Evolutionary conservation across 495 filamentous ascomycete species (phyloP).

Genomic region (Aspergillus ellipticus): DNA sequence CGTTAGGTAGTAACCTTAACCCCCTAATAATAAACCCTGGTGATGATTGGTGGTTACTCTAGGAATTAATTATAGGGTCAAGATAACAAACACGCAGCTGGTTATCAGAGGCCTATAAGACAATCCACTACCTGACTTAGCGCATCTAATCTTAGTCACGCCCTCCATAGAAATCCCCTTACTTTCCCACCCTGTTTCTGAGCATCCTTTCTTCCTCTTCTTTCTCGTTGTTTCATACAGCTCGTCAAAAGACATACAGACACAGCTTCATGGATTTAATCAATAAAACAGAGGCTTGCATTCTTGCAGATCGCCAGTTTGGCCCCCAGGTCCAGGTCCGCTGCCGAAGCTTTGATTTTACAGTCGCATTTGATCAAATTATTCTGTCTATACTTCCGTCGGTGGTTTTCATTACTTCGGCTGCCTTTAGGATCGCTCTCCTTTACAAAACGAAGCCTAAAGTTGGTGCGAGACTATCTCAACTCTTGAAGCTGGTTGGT

Average conservation of each 20-base stretch:
- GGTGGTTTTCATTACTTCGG: not conserved
- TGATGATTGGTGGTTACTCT: no score
- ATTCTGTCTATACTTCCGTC: not conserved
- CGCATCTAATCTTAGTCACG: not conserved
- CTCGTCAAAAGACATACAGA: not conserved
- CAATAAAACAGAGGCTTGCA: not conserved
- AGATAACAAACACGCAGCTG: not conserved
- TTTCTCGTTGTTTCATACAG: not conserved
- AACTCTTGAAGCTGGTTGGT: not conserved
- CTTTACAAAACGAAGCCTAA: not conserved
- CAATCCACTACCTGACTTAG: not conserved
- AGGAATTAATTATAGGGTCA: not conserved
- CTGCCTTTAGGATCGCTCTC: not conserved
- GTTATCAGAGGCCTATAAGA: not conserved
- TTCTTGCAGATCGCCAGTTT: not conserved
- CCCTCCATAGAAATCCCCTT: not conserved
- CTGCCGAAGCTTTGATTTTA: constrained; percentile 3
- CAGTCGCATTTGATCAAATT: not conserved
- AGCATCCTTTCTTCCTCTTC: not conserved
- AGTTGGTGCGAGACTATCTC: not conserved
- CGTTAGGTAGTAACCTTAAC: no score
- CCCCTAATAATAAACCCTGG: no score
- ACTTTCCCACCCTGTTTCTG: not conserved
- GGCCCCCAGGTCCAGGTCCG: not conserved
- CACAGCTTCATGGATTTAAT: not conserved